These are phyloP conservation scores for Canna indica DNA, from an alignment of 176 grass and related monocot genomes.

Conservation along the genomic window DNA sequence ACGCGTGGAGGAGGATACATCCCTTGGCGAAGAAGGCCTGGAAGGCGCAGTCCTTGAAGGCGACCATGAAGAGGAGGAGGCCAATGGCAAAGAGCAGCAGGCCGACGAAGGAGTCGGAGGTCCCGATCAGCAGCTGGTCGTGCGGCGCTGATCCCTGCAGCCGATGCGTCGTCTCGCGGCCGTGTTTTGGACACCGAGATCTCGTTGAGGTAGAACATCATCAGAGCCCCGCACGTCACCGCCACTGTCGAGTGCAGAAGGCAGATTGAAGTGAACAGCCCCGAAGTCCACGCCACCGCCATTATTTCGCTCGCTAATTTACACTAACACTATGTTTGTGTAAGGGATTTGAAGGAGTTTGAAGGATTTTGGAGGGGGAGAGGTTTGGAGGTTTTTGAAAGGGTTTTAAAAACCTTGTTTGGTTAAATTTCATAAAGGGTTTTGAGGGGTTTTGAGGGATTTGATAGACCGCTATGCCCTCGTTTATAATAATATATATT, in stretches of 20 bases:
- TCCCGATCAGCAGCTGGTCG: constrained; percentile 42
- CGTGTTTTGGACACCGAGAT: constrained; percentile 25
- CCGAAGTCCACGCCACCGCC: no score
- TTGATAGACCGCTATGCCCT: no score
- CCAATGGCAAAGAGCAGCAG: constrained; percentile 37
- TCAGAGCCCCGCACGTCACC: constrained; percentile 31
- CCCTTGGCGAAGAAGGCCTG: constrained; percentile 53
- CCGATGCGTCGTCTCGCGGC: constrained; percentile 28
- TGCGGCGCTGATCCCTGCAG: constrained; percentile 44
- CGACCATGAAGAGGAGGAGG: constrained; percentile 40
- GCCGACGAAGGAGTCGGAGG: constrained; percentile 45
- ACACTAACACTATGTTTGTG: no score
- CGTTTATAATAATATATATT: no score
- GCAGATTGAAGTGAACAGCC: constrained; percentile 38
- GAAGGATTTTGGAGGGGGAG: no score
- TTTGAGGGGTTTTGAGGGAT: no score
- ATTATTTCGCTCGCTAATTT: no score
- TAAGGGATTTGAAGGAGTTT: no score
- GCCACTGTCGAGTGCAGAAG: constrained; percentile 34
- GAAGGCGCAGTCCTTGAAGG: constrained; percentile 40
- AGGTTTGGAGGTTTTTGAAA: no score
- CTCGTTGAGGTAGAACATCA: constrained; percentile 50
- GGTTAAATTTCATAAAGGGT: no score
- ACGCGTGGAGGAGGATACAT: constrained; percentile 39
- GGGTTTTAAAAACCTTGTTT: no score